Percentiles rank a stretch among this genome's conserved stretches.
phyloP scores from a whole-genome alignment of 768 basidiomycete species.

The Pleurotus pulmonarius region DNA sequence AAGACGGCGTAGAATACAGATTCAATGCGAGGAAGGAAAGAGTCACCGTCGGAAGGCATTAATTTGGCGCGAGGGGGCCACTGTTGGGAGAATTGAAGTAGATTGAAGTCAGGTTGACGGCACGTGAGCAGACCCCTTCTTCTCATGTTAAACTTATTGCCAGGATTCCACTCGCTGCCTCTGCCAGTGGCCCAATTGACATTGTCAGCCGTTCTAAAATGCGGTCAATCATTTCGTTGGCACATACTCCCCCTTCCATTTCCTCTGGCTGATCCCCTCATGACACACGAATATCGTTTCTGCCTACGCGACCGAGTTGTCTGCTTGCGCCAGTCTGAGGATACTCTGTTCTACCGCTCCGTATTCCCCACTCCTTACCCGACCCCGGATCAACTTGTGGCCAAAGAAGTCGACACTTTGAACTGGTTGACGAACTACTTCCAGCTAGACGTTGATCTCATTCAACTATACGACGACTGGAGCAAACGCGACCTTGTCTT shows the following conservation, averaged over 20 bases:
- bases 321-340: constrained; percentile 72
- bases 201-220: constrained; percentile 73
- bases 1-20: constrained; percentile 96
- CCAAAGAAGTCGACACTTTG: constrained; percentile 61
- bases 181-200: constrained; percentile 67
- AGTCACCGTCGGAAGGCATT: constrained; percentile 51
- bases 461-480: constrained; percentile 75
- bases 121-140: too few relatives aligned
- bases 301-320: constrained; percentile 81
- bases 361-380: constrained; percentile 51
- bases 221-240: constrained; percentile 89
- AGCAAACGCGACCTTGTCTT: constrained; percentile 71
- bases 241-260: constrained; percentile 40
- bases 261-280: constrained; percentile 12
- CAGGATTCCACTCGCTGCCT: constrained; percentile 56
- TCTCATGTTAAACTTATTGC: background rate
- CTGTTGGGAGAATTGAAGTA: too few relatives aligned
- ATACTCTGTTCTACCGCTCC: constrained; percentile 67
- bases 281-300: constrained; percentile 69
- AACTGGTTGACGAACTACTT: constrained; percentile 85
- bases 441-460: constrained; percentile 75
- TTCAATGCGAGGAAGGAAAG: constrained; percentile 75
- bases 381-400: constrained; percentile 11
- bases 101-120: too few relatives aligned
- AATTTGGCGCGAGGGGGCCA: too few relatives aligned